Percentiles rank a stretch among this genome's conserved stretches.
These are phyloP conservation scores for Globisporangium iwayamae DNA, from an alignment of 352 stramenopile genomes.

Conservation along the genomic window DNA sequence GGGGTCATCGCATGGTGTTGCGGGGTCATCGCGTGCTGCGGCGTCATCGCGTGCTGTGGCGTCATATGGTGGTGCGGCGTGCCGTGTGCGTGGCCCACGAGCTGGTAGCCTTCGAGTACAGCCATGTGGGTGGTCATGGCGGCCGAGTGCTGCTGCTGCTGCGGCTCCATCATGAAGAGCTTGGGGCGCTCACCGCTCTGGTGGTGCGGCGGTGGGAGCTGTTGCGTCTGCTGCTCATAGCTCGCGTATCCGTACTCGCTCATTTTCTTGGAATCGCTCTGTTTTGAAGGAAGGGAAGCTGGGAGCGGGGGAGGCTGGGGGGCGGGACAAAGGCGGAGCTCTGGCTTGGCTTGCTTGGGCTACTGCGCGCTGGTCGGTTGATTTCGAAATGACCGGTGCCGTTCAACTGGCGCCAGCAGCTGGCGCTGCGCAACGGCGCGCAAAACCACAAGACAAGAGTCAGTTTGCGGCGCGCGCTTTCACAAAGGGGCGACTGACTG, in stretches of 20 bases:
- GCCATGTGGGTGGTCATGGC: conserved; percentile 22
- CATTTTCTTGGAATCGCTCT: conserved; percentile 13
- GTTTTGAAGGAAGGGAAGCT: conserved; percentile 12
- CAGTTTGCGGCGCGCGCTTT: background rate
- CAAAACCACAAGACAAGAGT: conserved; percentile 11
- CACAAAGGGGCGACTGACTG: background rate
- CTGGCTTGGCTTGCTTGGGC: background rate
- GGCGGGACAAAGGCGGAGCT: background rate
- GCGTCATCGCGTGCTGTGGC: conserved; percentile 36
- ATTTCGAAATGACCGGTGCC: conserved; percentile 13
- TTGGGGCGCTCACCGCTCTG: conserved; percentile 55
- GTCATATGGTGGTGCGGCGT: conserved; percentile 34
- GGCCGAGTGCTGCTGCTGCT: conserved; percentile 12
- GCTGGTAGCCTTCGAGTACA: conserved; percentile 26
- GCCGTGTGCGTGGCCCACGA: conserved; percentile 36
- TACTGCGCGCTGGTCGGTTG: conserved; percentile 9
- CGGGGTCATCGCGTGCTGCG: conserved; percentile 41
- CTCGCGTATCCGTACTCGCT: conserved; percentile 15
- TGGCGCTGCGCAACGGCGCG: conserved; percentile 12
- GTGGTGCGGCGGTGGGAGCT: conserved; percentile 23
- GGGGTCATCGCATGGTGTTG: conserved; percentile 45
- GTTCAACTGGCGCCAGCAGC: conserved; percentile 12
- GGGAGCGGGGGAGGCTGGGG: background rate
- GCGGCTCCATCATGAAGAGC: conserved; percentile 41
- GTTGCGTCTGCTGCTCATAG: conserved; percentile 11